These are phyloP conservation scores for Fusarium chuoi DNA, from an alignment of 2,329 filamentous ascomycete species.

Conservation along the genomic window DNA sequence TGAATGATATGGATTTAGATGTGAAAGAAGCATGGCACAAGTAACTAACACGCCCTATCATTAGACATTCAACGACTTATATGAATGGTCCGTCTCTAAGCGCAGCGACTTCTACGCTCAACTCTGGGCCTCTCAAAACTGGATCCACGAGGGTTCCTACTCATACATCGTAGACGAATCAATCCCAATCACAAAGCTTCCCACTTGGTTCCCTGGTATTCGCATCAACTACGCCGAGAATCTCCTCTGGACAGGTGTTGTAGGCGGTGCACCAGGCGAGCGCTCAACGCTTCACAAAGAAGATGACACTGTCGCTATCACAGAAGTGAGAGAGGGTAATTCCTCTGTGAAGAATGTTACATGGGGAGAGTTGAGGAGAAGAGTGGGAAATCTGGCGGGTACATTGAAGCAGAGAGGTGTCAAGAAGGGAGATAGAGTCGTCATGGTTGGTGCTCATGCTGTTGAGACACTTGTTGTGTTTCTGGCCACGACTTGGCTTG, in stretches of 20 bases:
- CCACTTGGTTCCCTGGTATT: slow-evolving; percentile 81
- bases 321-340: slow-evolving; percentile 76
- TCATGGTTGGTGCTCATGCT: slow-evolving; percentile 79
- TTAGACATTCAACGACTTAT: slow-evolving; percentile 75
- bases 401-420: slow-evolving; percentile 76
- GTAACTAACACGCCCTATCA: not conserved
- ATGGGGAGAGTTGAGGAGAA: slow-evolving; percentile 72
- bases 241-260: slow-evolving; percentile 69
- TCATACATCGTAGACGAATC: slow-evolving; percentile 73
- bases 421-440: slow-evolving; percentile 76
- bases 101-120: slow-evolving; percentile 73
- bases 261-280: slow-evolving; percentile 54
- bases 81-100: slow-evolving; percentile 72
- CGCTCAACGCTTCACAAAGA: slow-evolving; percentile 72
- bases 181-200: slow-evolving; percentile 75
- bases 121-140: slow-evolving; percentile 67
- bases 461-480: slow-evolving; percentile 79
- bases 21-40: not conserved
- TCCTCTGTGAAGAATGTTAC: slow-evolving; percentile 66
- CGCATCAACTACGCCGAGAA: slow-evolving; percentile 84
- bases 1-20: slow-evolving; percentile 19
- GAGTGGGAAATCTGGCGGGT: slow-evolving; percentile 68
- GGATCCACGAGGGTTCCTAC: slow-evolving; percentile 72
- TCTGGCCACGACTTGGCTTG: slow-evolving; percentile 75
- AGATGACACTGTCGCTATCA: slow-evolving; percentile 75